Conservation (phyloP, 176 grass and related monocot species). For the Typha latifolia region DNA sequence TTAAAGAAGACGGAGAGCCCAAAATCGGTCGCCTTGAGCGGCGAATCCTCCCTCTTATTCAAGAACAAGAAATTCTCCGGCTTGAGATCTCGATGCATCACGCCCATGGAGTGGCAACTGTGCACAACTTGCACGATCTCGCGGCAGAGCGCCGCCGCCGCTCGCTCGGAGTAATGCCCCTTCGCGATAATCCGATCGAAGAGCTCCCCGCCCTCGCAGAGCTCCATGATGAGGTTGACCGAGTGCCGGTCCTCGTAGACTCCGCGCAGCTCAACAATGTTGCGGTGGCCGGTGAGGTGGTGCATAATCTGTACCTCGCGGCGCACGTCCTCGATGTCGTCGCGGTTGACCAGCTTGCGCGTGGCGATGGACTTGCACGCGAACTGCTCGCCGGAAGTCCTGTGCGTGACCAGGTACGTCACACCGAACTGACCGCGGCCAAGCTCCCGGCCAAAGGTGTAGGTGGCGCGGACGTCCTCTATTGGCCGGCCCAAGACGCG, state of each 20-base stretch:
- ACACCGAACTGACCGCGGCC: conserved; percentile 91
- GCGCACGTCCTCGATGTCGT: conserved; percentile 90
- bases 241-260: conserved; percentile 89
- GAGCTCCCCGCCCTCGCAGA: conserved; percentile 97
- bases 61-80: conserved; percentile 97
- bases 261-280: conserved; percentile 89
- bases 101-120: conserved; percentile 96
- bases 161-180: conserved; percentile 94
- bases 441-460: conserved; percentile 83
- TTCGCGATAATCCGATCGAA: conserved; percentile 90
- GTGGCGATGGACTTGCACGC: conserved; percentile 99
- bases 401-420: conserved; percentile 90
- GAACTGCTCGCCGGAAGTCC: conserved; percentile 48
- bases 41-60: conserved; percentile 66
- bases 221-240: conserved; percentile 95
- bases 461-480: conserved; percentile 82
- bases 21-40: conserved; percentile 94
- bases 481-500: conserved; percentile 70
- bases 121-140: conserved; percentile 88
- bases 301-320: conserved; percentile 99
- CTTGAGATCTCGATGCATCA: conserved; percentile 96
- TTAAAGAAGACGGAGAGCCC: conserved; percentile 97
- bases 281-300: conserved; percentile 93
- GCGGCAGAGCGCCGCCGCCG: conserved; percentile 73
- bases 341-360: conserved; percentile 77